Evolutionary conservation across 345 rosid genomes (phyloP).

Genomic region (Lepidium didymum): DNA sequence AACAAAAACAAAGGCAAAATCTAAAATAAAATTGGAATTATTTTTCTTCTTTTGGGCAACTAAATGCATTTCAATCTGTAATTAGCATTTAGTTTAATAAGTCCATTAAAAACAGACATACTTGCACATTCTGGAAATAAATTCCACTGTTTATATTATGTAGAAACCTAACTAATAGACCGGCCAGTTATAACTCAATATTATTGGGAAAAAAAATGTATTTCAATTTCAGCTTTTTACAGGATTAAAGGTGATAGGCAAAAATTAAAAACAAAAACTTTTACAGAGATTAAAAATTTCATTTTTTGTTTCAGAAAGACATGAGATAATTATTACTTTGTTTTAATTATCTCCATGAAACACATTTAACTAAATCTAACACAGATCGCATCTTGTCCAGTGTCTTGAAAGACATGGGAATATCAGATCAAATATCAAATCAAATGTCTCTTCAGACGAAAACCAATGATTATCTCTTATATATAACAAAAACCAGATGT

Average conservation of each 20-base stretch:
- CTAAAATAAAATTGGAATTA: too few relatives aligned
- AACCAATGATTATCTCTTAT: conserved; percentile 13
- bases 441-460: conserved; percentile 6
- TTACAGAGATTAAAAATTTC: conserved; percentile 9
- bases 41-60: not conserved
- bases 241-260: conserved; percentile 16
- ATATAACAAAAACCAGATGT: conserved; percentile 27
- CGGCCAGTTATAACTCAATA: too few relatives aligned
- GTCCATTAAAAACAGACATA: too few relatives aligned
- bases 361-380: not conserved
- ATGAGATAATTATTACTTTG: conserved; percentile 2
- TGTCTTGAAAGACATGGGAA: not conserved
- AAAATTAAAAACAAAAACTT: conserved; percentile 12
- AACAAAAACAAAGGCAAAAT: not conserved
- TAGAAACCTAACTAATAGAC: too few relatives aligned
- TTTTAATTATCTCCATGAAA: not conserved
- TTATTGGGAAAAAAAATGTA: not conserved
- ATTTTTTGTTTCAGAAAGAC: not conserved
- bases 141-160: too few relatives aligned
- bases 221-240: conserved; percentile 15
- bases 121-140: too few relatives aligned
- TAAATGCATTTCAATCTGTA: conserved; percentile 8
- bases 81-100: too few relatives aligned
- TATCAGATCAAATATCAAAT: conserved; percentile 20
- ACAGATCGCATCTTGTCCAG: not conserved